Percentiles rank a stretch among this genome's conserved stretches.
Evolutionary conservation across 2,329 filamentous ascomycete species (phyloP).

Genomic region (Ceratocystis harringtonii): DNA sequence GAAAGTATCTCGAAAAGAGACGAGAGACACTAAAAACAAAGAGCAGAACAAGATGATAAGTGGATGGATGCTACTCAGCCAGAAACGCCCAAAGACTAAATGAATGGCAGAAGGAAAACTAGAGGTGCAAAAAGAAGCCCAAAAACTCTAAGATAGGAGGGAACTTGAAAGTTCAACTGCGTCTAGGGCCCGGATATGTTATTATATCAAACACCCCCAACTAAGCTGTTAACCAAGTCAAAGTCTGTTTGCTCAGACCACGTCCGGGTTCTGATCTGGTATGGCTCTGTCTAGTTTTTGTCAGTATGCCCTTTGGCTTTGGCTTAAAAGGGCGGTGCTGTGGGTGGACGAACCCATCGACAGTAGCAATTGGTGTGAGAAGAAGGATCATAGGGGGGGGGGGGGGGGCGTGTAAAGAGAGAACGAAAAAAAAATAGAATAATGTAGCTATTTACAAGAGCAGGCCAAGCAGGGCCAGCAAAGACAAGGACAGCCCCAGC

Average conservation of each 20-base stretch:
- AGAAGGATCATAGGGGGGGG: neutral
- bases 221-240: slow-evolving; percentile 1
- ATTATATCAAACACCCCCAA: neutral
- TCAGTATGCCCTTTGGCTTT: neutral
- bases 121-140: neutral
- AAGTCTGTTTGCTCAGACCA: neutral
- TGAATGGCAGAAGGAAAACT: neutral
- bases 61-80: neutral
- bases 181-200: neutral
- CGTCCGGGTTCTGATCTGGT: slow-evolving; percentile 1
- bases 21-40: neutral
- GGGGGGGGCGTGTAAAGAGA: neutral
- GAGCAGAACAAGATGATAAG: neutral
- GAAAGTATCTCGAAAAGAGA: neutral
- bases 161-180: neutral
- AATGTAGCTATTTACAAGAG: neutral
- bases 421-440: neutral
- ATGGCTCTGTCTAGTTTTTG: neutral
- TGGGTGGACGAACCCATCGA: slow-evolving; percentile 1
- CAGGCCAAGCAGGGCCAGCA: slow-evolving; percentile 1
- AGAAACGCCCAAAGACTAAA: neutral
- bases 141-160: neutral
- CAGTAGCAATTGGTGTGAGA: neutral
- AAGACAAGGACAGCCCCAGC: slow-evolving; percentile 3
- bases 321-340: neutral